Conservation (phyloP, 345 rosid genomes). For the Hibiscus trionum region DNA sequence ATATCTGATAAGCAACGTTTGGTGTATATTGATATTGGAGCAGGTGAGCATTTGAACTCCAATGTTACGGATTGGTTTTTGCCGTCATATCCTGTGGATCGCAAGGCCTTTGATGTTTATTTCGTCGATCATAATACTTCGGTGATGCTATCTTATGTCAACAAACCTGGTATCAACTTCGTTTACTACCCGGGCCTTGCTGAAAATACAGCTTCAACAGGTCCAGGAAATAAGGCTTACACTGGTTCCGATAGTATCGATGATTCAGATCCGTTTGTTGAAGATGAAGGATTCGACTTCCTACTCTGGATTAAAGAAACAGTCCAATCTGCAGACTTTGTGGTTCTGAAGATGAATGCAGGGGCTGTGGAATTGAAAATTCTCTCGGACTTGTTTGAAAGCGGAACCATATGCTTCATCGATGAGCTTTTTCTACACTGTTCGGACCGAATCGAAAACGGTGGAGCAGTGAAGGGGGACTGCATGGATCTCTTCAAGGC, state of each 20-base stretch:
- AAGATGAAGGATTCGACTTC: constrained; percentile 59
- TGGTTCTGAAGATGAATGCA: constrained; percentile 71
- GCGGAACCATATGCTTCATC: constrained; percentile 58
- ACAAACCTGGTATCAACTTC: constrained; percentile 63
- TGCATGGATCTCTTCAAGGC: constrained; percentile 49
- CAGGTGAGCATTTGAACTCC: constrained; percentile 46
- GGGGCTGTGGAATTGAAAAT: constrained; percentile 54
- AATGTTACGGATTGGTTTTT: constrained; percentile 45
- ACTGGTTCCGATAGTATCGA: constrained; percentile 16
- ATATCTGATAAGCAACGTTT: constrained; percentile 38
- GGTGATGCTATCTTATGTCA: constrained; percentile 54
- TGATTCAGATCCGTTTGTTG: constrained; percentile 39
- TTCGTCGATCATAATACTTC: constrained; percentile 81
- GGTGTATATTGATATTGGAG: constrained; percentile 63
- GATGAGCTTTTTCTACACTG: constrained; percentile 76
- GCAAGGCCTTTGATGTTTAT: constrained; percentile 48
- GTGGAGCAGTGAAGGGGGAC: constrained; percentile 23
- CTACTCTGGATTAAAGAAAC: constrained; percentile 76
- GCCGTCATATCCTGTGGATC: constrained; percentile 57
- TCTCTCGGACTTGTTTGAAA: constrained; percentile 47
- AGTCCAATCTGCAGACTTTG: constrained; percentile 58
- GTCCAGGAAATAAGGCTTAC: constrained; percentile 16
- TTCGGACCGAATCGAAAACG: constrained; percentile 24
- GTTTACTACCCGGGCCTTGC: constrained; percentile 76
- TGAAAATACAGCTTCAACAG: constrained; percentile 11